A percentile compares a stretch with the other conserved stretches of the same genome.
phyloP scores from a whole-genome alignment of 257 asterid genomes.

The Rehmannia glutinosa region DNA sequence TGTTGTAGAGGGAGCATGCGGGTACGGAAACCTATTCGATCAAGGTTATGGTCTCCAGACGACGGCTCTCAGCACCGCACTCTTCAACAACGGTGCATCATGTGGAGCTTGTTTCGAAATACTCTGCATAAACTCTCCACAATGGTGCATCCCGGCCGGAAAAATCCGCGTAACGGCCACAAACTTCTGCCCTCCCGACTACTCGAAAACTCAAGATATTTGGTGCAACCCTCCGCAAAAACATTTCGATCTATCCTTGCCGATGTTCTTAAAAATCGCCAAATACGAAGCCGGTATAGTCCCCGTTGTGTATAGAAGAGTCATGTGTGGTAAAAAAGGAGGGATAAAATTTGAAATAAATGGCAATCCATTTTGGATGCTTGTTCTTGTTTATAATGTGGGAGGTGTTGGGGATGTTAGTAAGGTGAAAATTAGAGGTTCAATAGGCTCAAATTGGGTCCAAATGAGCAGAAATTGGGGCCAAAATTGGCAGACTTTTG shows the following conservation, averaged over 20 bases:
- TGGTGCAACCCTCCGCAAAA: constrained; percentile 41
- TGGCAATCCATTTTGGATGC: constrained; percentile 27
- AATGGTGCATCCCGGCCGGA: constrained; percentile 16
- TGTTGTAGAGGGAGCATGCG: constrained; percentile 44
- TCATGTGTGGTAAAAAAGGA: constrained; percentile 28
- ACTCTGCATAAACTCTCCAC: constrained; percentile 18
- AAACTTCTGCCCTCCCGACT: constrained; percentile 44
- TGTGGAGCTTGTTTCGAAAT: constrained; percentile 52
- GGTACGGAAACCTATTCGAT: constrained; percentile 19
- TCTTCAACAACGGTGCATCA: constrained; percentile 25
- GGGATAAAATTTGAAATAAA: constrained; percentile 31
- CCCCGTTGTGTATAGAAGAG: constrained; percentile 26
- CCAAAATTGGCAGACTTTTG: constrained; percentile 26
- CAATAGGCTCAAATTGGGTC: constrained; percentile 18
- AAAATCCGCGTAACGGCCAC: constrained; percentile 38
- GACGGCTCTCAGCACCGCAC: constrained; percentile 39
- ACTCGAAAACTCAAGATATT: constrained; percentile 13
- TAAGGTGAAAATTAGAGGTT: constrained; percentile 18
- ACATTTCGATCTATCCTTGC: constrained; percentile 35
- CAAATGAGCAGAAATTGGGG: constrained; percentile 39
- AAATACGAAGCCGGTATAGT: constrained; percentile 36
- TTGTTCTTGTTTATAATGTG: constrained; percentile 32
- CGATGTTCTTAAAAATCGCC: constrained; percentile 30
- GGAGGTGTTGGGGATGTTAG: constrained; percentile 42
- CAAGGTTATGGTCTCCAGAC: constrained; percentile 35